Conservation (phyloP, 805 yeast species). For the Cyberlindnera bimundalis region DNA sequence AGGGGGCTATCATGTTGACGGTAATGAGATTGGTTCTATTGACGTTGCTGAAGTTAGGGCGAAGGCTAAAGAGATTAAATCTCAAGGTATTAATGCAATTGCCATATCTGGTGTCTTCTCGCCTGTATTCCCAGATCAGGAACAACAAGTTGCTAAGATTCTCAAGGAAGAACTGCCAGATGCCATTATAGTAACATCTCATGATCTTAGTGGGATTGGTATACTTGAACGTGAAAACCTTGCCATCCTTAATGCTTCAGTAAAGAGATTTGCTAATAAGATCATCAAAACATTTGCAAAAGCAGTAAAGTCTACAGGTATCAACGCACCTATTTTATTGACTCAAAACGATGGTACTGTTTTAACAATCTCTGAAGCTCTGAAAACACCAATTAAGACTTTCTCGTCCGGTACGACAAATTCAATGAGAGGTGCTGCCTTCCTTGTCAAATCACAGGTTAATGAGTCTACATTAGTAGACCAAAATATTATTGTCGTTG, state of each 20-base stretch:
- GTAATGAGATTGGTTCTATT: constrained; percentile 34
- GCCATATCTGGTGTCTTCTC: constrained; percentile 43
- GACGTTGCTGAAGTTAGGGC: constrained; percentile 30
- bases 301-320: constrained; percentile 36
- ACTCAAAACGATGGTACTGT: constrained; percentile 52
- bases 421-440: constrained; percentile 48
- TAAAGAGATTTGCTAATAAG: constrained; percentile 39
- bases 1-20: constrained; percentile 44
- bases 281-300: constrained; percentile 37
- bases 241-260: constrained; percentile 44
- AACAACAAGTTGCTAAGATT: constrained; percentile 32
- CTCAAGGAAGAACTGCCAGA: constrained; percentile 34
- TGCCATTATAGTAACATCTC: constrained; percentile 36
- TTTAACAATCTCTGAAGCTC: constrained; percentile 39
- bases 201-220: constrained; percentile 42
- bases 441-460: constrained; percentile 27
- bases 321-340: constrained; percentile 38
- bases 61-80: constrained; percentile 33
- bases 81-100: constrained; percentile 33
- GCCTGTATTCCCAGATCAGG: constrained; percentile 38
- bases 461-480: constrained; percentile 14
- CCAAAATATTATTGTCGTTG: constrained; percentile 37
- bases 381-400: constrained; percentile 41
- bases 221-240: constrained; percentile 46
- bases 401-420: constrained; percentile 50